Conservation (phyloP, 2,329 filamentous ascomycete genomes). For the Emergomyces pasteurianus region DNA sequence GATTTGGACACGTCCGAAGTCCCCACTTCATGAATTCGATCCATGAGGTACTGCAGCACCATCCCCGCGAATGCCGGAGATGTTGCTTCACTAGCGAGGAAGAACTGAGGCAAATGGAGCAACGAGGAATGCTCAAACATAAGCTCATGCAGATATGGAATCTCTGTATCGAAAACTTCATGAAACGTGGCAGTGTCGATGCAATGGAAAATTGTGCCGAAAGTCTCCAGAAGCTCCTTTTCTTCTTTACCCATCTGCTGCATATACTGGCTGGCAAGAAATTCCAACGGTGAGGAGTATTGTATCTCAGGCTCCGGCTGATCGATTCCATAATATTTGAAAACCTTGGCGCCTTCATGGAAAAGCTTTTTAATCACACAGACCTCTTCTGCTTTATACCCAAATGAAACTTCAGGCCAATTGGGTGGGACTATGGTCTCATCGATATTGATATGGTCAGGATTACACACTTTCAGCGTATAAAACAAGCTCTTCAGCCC, state of each 20-base stretch:
- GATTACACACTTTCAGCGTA: slow-evolving; percentile 83
- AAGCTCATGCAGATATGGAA: slow-evolving; percentile 91
- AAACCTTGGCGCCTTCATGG: slow-evolving; percentile 89
- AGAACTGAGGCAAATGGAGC: slow-evolving; percentile 92
- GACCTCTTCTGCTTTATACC: slow-evolving; percentile 94
- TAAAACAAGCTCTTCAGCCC: slow-evolving; percentile 95
- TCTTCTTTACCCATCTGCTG: slow-evolving; percentile 89
- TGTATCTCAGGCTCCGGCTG: slow-evolving; percentile 60
- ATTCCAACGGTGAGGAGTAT: slow-evolving; percentile 73
- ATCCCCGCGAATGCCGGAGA: slow-evolving; percentile 97
- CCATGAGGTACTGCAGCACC: slow-evolving; percentile 95
- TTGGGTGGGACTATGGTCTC: slow-evolving; percentile 67
- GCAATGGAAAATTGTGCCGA: slow-evolving; percentile 96
- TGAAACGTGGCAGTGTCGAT: slow-evolving; percentile 98
- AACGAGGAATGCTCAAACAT: slow-evolving; percentile 94
- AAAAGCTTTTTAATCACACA: slow-evolving; percentile 95
- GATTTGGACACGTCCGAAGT: slow-evolving; percentile 85
- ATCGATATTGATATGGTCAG: slow-evolving; percentile 56
- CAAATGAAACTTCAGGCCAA: slow-evolving; percentile 91
- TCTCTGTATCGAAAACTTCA: slow-evolving; percentile 95
- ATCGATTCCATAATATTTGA: slow-evolving; percentile 91
- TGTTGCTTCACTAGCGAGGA: slow-evolving; percentile 95
- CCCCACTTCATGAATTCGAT: slow-evolving; percentile 87
- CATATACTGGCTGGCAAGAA: slow-evolving; percentile 91
- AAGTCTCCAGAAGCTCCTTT: slow-evolving; percentile 92